phyloP scores from a whole-genome alignment of 2,329 filamentous ascomycete species.

The Beauveria scarabaeidicola region DNA sequence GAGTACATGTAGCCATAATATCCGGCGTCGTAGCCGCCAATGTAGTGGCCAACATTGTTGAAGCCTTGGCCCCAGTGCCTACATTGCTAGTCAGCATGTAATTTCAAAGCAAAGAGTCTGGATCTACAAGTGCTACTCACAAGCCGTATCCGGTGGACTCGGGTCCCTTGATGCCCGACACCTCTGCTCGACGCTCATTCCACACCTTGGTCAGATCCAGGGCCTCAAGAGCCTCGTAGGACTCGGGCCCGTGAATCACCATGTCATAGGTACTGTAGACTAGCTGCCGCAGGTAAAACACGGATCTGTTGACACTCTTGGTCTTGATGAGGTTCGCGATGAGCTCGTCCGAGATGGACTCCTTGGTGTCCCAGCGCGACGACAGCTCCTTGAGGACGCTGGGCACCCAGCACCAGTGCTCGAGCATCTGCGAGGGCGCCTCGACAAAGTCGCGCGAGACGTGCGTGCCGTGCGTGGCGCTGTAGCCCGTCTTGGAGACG shows the following conservation, averaged over 20 bases:
- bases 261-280: conserved; percentile 53
- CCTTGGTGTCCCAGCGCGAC: conserved; percentile 35
- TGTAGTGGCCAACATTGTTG: conserved; percentile 72
- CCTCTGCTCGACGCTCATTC: conserved; percentile 64
- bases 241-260: conserved; percentile 63
- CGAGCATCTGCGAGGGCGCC: conserved; percentile 32
- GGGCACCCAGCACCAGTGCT: conserved; percentile 32
- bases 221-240: conserved; percentile 56
- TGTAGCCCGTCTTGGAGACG: conserved; percentile 25
- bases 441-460: conserved; percentile 29
- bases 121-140: conserved; percentile 29
- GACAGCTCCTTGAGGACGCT: conserved; percentile 30
- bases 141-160: conserved; percentile 52
- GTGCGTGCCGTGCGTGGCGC: conserved; percentile 27
- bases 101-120: too few species aligned
- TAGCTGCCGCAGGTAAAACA: conserved; percentile 32
- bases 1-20: conserved; percentile 48
- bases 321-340: conserved; percentile 40
- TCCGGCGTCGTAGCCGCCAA: conserved; percentile 76
- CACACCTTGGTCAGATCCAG: conserved; percentile 59
- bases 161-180: conserved; percentile 65
- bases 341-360: conserved; percentile 37
- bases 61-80: conserved; percentile 68
- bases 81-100: background rate
- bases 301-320: conserved; percentile 40